A percentile compares a stretch with the other conserved stretches of the same genome.
These are phyloP conservation scores for Naumovozyma dairenensis DNA, from an alignment of 805 yeast species.

Conservation along the genomic window DNA sequence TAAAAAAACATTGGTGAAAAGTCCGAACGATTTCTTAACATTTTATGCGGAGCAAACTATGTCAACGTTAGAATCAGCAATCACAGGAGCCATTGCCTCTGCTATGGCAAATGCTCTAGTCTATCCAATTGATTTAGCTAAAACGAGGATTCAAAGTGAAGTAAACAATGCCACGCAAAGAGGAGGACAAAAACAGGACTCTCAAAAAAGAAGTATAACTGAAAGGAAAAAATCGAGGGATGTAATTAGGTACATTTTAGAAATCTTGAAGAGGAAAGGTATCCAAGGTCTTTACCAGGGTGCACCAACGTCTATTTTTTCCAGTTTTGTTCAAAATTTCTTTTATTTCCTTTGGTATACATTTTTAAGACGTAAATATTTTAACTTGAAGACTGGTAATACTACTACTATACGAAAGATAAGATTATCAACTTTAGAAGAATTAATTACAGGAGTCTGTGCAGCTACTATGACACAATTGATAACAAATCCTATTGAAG, in stretches of 20 bases:
- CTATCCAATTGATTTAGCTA: constrained; percentile 72
- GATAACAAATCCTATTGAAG: constrained; percentile 73
- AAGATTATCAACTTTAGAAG: constrained; percentile 42
- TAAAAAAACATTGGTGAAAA: too few relatives aligned
- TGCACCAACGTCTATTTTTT: constrained; percentile 51
- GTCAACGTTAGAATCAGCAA: constrained; percentile 60
- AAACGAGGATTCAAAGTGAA: constrained; percentile 71
- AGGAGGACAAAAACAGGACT: constrained; percentile 8
- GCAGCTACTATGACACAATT: constrained; percentile 79
- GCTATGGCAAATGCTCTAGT: constrained; percentile 69
- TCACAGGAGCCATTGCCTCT: constrained; percentile 76
- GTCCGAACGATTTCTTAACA: too few relatives aligned
- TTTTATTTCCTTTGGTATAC: constrained; percentile 86
- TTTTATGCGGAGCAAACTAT: too few relatives aligned
- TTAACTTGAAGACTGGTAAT: constrained; percentile 26
- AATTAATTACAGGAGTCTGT: constrained; percentile 62
- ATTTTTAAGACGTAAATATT: constrained; percentile 49
- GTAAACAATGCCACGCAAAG: too few relatives aligned
- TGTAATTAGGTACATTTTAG: constrained; percentile 51
- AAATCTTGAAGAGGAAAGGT: constrained; percentile 52
- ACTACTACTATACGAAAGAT: constrained; percentile 11
- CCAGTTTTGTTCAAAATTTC: constrained; percentile 69
- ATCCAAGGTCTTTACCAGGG: constrained; percentile 66
- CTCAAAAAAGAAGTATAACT: not conserved
- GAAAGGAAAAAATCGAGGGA: constrained; percentile 36